phyloP scores from a whole-genome alignment of 2,329 filamentous ascomycete genomes.

The Cadophora sp. region DNA sequence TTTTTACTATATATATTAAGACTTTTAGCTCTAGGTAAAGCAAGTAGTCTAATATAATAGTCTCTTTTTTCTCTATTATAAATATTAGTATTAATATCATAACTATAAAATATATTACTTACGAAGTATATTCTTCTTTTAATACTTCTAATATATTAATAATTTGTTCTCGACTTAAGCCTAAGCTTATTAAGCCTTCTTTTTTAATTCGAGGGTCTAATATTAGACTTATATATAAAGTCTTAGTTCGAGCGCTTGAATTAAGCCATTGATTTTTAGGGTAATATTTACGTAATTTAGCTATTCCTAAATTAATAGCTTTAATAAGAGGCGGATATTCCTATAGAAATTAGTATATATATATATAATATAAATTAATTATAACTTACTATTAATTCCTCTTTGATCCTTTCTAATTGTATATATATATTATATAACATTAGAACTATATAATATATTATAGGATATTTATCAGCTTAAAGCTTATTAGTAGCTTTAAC shows the following conservation, averaged over 20 bases:
- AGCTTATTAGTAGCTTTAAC: not conserved
- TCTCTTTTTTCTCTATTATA: constrained; percentile 1
- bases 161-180: constrained; percentile 1
- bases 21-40: not conserved
- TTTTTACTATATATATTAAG: constrained; percentile 5
- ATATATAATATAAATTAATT: not conserved
- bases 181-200: not conserved
- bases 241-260: constrained; percentile 1
- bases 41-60: constrained; percentile 1
- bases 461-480: constrained; percentile 1
- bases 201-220: constrained; percentile 5
- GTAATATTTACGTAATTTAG: not conserved
- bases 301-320: not conserved
- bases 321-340: not conserved
- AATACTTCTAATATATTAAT: not conserved
- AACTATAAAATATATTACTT: not conserved
- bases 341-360: not conserved
- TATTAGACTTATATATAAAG: constrained; percentile 5
- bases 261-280: not conserved
- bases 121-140: not conserved
- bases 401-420: not conserved
- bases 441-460: not conserved
- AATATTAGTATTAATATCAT: not conserved
- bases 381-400: not conserved
- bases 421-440: constrained; percentile 1